phyloP scores from a whole-genome alignment of 306 rosid species.

The Rosa chinensis region DNA sequence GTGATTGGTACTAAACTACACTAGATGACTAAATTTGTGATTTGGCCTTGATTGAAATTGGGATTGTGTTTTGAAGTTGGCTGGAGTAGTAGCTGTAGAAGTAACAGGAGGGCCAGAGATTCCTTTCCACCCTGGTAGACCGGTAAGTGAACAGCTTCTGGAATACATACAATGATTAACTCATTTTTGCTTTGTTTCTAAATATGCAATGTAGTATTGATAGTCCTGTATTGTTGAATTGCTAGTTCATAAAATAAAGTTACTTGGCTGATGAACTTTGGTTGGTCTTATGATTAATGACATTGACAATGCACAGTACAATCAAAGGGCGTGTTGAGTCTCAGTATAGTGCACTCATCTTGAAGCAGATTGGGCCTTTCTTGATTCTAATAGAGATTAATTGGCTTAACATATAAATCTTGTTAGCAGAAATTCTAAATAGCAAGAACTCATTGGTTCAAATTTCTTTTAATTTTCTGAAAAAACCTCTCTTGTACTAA shows the following conservation, averaged over 20 bases:
- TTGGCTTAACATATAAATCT: background rate
- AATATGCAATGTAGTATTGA: background rate
- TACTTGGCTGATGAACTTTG: background rate
- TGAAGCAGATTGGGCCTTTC: background rate
- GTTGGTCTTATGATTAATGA: too few species aligned
- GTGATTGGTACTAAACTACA: background rate
- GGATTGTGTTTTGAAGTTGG: slow-evolving; percentile 40
- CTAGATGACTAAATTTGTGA: background rate
- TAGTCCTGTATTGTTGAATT: background rate
- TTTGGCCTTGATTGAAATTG: background rate
- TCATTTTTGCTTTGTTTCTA: background rate
- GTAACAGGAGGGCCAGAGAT: slow-evolving; percentile 67
- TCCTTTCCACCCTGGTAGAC: slow-evolving; percentile 61
- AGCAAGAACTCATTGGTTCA: background rate
- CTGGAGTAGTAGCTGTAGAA: slow-evolving; percentile 64
- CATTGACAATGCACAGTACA: too few species aligned
- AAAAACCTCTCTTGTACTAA: background rate
- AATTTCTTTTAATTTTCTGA: background rate
- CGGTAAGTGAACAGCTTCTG: slow-evolving; percentile 34
- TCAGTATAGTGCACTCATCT: background rate
- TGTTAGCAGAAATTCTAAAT: background rate
- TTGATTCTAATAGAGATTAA: background rate
- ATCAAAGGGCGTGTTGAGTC: too few species aligned
- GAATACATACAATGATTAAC: background rate
- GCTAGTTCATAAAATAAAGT: too few species aligned